These are phyloP conservation scores for Aphanomyces astaci DNA, from an alignment of 352 stramenopile genomes.

Conservation along the genomic window DNA sequence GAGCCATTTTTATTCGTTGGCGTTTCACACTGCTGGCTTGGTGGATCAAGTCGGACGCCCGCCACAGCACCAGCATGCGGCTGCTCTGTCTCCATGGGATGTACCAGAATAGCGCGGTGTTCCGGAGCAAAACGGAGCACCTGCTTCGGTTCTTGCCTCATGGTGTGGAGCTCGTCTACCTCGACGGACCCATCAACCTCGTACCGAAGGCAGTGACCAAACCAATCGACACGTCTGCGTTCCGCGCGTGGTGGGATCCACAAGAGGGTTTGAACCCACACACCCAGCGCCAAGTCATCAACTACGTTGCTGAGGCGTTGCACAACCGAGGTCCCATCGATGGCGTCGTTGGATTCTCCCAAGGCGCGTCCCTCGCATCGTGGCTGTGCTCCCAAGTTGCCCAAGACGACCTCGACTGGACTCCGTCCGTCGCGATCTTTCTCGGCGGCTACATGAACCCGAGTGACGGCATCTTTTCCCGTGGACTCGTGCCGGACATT, in stretches of 20 bases:
- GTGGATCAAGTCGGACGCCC: no score
- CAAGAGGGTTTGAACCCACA: slow-evolving; percentile 24
- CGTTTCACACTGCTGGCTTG: not conserved
- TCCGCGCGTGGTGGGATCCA: slow-evolving; percentile 69
- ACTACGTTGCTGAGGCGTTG: slow-evolving; percentile 33
- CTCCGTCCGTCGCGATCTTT: slow-evolving; percentile 55
- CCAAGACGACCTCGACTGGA: slow-evolving; percentile 52
- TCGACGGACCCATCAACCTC: slow-evolving; percentile 65
- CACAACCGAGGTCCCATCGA: slow-evolving; percentile 1
- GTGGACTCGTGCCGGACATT: slow-evolving; percentile 43
- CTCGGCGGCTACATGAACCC: slow-evolving; percentile 67
- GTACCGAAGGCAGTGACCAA: slow-evolving; percentile 54
- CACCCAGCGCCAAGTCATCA: slow-evolving; percentile 38
- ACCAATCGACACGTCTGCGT: slow-evolving; percentile 50
- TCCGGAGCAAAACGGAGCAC: slow-evolving; percentile 59
- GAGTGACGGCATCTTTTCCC: slow-evolving; percentile 36
- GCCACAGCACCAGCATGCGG: slow-evolving; percentile 46
- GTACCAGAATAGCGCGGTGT: slow-evolving; percentile 71
- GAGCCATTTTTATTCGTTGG: not conserved
- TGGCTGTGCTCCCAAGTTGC: slow-evolving; percentile 74
- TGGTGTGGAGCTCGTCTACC: slow-evolving; percentile 55
- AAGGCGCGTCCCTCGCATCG: slow-evolving; percentile 50
- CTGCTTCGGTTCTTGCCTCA: slow-evolving; percentile 32
- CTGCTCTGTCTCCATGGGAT: slow-evolving; percentile 80
- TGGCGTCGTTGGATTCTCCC: slow-evolving; percentile 22